Conservation (phyloP, 2,329 filamentous ascomycete genomes). For the Botrytis squamosa region DNA sequence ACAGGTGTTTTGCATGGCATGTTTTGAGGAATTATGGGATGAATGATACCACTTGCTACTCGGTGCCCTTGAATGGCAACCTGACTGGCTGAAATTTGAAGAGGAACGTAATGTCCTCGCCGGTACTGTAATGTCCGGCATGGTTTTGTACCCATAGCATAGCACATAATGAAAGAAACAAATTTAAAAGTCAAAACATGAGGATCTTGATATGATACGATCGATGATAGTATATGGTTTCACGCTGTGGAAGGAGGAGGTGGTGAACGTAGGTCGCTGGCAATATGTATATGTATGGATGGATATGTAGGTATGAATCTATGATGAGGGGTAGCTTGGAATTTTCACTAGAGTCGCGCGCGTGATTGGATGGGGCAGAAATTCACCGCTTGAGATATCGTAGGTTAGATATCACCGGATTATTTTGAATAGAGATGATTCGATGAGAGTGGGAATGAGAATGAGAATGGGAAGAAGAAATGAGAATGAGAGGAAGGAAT, state of each 20-base stretch:
- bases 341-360: background rate
- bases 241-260: background rate
- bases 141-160: constrained; percentile 8
- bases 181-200: background rate
- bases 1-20: constrained; percentile 11
- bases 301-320: background rate
- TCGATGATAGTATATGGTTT: background rate
- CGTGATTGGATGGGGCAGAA: constrained; percentile 10
- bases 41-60: constrained; percentile 12
- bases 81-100: background rate
- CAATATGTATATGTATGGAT: background rate
- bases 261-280: background rate
- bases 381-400: background rate
- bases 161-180: constrained; percentile 6
- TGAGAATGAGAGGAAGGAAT: no score
- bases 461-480: background rate
- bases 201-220: background rate
- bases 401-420: background rate
- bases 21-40: constrained; percentile 1
- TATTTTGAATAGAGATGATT: background rate
- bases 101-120: background rate
- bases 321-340: constrained; percentile 5
- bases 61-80: constrained; percentile 1
- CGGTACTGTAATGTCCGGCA: background rate
- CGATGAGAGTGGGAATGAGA: background rate